phyloP scores from a whole-genome alignment of 257 asterid species.

The Solanum sparsipilum region DNA sequence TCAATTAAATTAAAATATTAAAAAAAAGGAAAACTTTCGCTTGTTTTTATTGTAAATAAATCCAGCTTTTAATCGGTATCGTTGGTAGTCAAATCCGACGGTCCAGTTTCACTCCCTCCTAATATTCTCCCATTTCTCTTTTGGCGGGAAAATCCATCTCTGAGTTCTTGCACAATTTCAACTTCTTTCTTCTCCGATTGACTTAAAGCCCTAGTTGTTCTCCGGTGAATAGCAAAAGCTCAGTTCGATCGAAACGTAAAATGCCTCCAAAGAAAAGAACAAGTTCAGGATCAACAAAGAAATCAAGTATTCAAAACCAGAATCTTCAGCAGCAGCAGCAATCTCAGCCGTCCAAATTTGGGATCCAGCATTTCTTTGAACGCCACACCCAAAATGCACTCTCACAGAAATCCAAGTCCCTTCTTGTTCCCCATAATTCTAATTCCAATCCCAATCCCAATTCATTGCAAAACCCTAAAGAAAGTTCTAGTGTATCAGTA shows the following conservation, averaged over 20 bases:
- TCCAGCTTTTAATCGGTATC: not conserved
- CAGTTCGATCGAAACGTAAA: not conserved
- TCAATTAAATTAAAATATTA: not conserved
- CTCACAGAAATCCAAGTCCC: slow-evolving; percentile 25
- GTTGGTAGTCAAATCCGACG: slow-evolving; percentile 10
- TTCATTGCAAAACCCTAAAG: slow-evolving; percentile 10
- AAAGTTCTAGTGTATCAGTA: not conserved
- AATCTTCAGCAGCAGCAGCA: slow-evolving; percentile 13
- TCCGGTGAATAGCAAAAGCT: not conserved
- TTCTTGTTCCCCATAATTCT: slow-evolving; percentile 1
- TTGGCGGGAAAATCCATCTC: slow-evolving; percentile 24
- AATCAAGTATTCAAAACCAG: slow-evolving; percentile 27
- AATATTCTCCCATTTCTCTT: not conserved
- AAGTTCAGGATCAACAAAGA: slow-evolving; percentile 47
- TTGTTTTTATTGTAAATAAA: not conserved
- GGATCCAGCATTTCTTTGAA: slow-evolving; percentile 91
- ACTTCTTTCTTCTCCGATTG: not conserved
- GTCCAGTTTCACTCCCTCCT: slow-evolving; percentile 12
- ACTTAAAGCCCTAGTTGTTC: not conserved
- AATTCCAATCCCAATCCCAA: slow-evolving; percentile 10
- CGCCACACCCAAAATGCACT: slow-evolving; percentile 55
- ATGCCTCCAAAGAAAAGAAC: slow-evolving; percentile 82
- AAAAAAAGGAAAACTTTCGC: not conserved
- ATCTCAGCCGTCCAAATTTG: slow-evolving; percentile 73
- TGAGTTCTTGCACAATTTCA: not conserved